phyloP scores from a whole-genome alignment of 805 yeast genomes.

The Priceomyces carsonii region DNA sequence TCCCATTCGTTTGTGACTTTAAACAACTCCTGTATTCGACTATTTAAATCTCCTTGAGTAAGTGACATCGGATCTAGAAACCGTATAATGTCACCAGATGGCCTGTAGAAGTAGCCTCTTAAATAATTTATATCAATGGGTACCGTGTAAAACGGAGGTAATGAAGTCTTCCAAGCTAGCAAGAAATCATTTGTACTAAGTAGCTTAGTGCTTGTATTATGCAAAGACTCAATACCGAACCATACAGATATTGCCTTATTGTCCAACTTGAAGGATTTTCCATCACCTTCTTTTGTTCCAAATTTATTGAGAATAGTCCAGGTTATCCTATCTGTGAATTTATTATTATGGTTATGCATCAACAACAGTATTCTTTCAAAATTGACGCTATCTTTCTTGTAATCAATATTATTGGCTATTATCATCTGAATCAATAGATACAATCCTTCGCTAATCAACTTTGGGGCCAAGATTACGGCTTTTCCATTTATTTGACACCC shows the following conservation, averaged over 20 bases:
- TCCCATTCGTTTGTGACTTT: constrained; percentile 34
- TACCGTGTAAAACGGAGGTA: constrained; percentile 65
- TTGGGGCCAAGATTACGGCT: constrained; percentile 31
- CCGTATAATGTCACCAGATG: constrained; percentile 46
- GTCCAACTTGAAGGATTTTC: constrained; percentile 39
- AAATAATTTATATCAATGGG: constrained; percentile 57
- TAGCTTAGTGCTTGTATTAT: constrained; percentile 14
- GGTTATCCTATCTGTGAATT: constrained; percentile 41
- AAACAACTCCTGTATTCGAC: constrained; percentile 34
- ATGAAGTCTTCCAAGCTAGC: constrained; percentile 59
- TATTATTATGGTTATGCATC: constrained; percentile 26
- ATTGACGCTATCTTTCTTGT: constrained; percentile 14
- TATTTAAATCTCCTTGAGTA: constrained; percentile 40
- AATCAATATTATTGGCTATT: constrained; percentile 24
- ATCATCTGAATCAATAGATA: constrained; percentile 25
- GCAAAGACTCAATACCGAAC: constrained; percentile 61
- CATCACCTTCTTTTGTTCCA: constrained; percentile 17
- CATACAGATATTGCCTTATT: constrained; percentile 49
- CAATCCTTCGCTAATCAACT: constrained; percentile 26
- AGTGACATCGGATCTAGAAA: constrained; percentile 53
- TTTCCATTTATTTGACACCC: constrained; percentile 57
- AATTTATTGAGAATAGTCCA: constrained; percentile 54
- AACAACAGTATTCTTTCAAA: constrained; percentile 14
- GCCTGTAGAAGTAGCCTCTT: constrained; percentile 55
- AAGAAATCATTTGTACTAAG: constrained; percentile 53